These are phyloP conservation scores for Aureobasidium lini DNA, from an alignment of 2,329 filamentous ascomycete genomes.

Conservation along the genomic window DNA sequence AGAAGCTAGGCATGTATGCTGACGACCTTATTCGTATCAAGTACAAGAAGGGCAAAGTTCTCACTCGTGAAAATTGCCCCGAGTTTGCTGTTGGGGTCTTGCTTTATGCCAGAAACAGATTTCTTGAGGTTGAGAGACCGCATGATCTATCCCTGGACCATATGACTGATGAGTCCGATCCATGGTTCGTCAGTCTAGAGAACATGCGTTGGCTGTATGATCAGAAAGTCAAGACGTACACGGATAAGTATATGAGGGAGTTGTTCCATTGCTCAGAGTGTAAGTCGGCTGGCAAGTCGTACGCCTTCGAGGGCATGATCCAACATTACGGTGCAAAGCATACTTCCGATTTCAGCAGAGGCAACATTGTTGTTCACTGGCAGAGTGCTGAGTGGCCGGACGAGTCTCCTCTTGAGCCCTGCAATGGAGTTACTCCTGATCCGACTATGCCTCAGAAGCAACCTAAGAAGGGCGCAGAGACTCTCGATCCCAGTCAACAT, in stretches of 20 bases:
- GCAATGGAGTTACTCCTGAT: not conserved
- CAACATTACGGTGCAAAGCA: slow-evolving; percentile 83
- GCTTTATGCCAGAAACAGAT: slow-evolving; percentile 29
- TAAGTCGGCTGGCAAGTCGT: slow-evolving; percentile 56
- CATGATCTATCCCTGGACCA: slow-evolving; percentile 34
- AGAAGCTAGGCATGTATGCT: slow-evolving; percentile 57
- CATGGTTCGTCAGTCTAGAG: slow-evolving; percentile 55
- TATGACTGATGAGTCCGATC: slow-evolving; percentile 29
- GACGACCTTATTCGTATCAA: slow-evolving; percentile 60
- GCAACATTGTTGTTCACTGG: slow-evolving; percentile 70
- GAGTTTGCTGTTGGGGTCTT: slow-evolving; percentile 67
- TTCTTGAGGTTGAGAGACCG: not conserved
- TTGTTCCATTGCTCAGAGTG: slow-evolving; percentile 63
- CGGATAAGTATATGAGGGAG: slow-evolving; percentile 59
- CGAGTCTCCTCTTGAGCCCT: slow-evolving; percentile 57
- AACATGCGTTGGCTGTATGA: slow-evolving; percentile 86
- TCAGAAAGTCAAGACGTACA: slow-evolving; percentile 63
- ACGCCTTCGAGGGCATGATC: slow-evolving; percentile 69
- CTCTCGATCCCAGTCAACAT: not conserved
- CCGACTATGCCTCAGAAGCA: slow-evolving; percentile 1
- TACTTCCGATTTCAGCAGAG: slow-evolving; percentile 60
- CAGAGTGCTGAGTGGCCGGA: slow-evolving; percentile 69
- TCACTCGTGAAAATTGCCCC: slow-evolving; percentile 56
- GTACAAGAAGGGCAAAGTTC: slow-evolving; percentile 57
- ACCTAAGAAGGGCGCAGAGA: not conserved